Conservation (phyloP, 2,329 filamentous ascomycete genomes). For the Davidsoniella virescens region DNA sequence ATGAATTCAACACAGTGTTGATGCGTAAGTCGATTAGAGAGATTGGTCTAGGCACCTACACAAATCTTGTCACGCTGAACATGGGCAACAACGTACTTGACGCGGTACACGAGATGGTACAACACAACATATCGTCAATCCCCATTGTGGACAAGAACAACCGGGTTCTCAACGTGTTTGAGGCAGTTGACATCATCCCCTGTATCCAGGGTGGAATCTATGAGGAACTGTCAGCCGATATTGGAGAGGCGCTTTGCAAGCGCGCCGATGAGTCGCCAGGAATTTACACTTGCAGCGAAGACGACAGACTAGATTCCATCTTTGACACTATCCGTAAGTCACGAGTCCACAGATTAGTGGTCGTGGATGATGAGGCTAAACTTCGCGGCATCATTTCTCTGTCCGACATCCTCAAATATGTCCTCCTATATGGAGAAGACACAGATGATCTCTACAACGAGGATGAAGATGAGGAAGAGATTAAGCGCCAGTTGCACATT, state of each 20-base stretch:
- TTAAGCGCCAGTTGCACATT: conserved; percentile 9
- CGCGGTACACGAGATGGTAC: conserved; percentile 84
- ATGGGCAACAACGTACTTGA: conserved; percentile 90
- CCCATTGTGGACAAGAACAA: conserved; percentile 72
- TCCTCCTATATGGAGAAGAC: conserved; percentile 64
- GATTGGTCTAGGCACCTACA: conserved; percentile 71
- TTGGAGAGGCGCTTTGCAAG: conserved; percentile 79
- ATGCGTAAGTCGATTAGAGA: conserved; percentile 77
- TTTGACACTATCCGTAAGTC: conserved; percentile 95
- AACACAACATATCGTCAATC: conserved; percentile 84
- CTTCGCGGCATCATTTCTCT: conserved; percentile 82
- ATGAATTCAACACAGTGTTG: conserved; percentile 66
- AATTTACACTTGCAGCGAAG: conserved; percentile 87
- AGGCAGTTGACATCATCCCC: conserved; percentile 91
- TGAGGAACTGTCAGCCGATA: conserved; percentile 70
- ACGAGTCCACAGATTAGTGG: conserved; percentile 78
- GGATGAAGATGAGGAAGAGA: conserved; percentile 13
- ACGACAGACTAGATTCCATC: conserved; percentile 85
- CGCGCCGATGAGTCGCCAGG: conserved; percentile 83
- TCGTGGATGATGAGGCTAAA: conserved; percentile 77
- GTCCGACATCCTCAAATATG: conserved; percentile 92
- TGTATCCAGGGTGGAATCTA: conserved; percentile 89
- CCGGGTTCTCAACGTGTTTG: conserved; percentile 84
- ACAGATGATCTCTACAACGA: conserved; percentile 20
- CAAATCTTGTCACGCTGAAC: conserved; percentile 59